Evolutionary conservation across 1,284 basidiomycete genomes (phyloP).

Genomic region (Cutaneotrichosporon sp.): DNA sequence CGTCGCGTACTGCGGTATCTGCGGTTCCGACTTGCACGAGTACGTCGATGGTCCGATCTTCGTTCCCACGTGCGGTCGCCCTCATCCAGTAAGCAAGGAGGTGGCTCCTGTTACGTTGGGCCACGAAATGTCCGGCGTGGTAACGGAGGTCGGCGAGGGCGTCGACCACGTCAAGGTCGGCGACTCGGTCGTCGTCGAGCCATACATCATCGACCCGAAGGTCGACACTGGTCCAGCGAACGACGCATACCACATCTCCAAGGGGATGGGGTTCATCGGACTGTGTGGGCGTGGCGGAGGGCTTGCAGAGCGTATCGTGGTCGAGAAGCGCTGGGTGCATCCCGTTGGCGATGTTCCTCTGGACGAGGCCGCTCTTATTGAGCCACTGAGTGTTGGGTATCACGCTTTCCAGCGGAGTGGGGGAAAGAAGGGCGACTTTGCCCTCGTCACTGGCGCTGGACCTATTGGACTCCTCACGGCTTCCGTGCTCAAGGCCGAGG

Average conservation of each 20-base stretch:
- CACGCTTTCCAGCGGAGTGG: conserved; percentile 22
- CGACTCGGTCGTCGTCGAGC: conserved; percentile 51
- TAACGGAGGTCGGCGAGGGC: conserved; percentile 36
- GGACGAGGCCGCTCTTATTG: conserved; percentile 26
- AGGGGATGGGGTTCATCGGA: conserved; percentile 27
- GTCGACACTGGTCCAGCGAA: conserved; percentile 18
- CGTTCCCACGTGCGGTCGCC: conserved; percentile 11
- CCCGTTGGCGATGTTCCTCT: conserved; percentile 23
- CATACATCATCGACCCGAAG: conserved; percentile 25
- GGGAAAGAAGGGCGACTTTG: conserved; percentile 23
- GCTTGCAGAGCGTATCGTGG: conserved; percentile 22
- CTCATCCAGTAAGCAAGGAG: conserved; percentile 19
- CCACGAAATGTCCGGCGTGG: conserved; percentile 48
- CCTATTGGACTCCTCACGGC: conserved; percentile 26
- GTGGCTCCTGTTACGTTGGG: conserved; percentile 44
- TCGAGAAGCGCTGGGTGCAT: conserved; percentile 27
- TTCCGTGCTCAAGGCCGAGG: conserved; percentile 24
- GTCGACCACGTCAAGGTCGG: conserved; percentile 41
- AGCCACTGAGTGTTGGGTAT: conserved; percentile 23
- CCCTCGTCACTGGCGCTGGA: conserved; percentile 22
- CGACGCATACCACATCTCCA: conserved; percentile 24
- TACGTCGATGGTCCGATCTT: conserved; percentile 24
- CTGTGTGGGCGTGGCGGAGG: conserved; percentile 25
- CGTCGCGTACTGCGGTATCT: conserved; percentile 26
- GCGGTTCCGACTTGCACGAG: conserved; percentile 23